Evolutionary conservation across 805 yeast species (phyloP), one percentile per base, ranked within the genome.

Genomic region (Cyberlindnera japonica): DNA sequence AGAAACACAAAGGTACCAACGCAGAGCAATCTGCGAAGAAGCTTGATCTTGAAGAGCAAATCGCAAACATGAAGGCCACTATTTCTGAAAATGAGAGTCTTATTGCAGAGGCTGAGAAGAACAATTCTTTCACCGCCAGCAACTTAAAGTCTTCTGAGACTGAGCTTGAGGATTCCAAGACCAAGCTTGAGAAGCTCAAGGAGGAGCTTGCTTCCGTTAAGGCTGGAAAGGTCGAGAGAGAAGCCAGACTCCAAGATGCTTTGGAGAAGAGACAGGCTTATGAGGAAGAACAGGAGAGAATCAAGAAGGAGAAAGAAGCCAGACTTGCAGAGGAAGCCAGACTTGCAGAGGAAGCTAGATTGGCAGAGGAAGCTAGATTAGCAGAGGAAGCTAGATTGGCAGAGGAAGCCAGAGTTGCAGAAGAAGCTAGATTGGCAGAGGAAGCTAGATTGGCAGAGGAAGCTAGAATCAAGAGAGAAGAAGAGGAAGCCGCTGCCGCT

Each of bases 211-310:
- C 46, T 2, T 42, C 50, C n/a, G 33, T 54, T 14, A 50, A 45
- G 42, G 51, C 53, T 16, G 50, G 41, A 8, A 51, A 48, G 35
- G 9, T 21, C 2, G 48, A 42, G 9, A 53, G 61, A 46, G 34
- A 44, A 9, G 24, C 44, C 6, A 53, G 61, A 45, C 24, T 57
- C 10, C 38, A 37, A 25, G 54, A 53, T 3, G 61, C 61, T 21
- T 40, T 37, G 24, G 25, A 35, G 15, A 51, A 55, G 39, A 51
- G 60, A 47, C 43, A 46, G n/a, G 38, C 15, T 0, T 55, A 44
- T 28, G 60, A 47, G 10, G 47, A 40, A 21, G 47, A 44, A 19
- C 40, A 33, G 12, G 49, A 44, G 34, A 38, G 43, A 19, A 33
- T 22, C 33, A 41, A 28, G 31, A 43, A 33, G 18, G 49, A 42